A percentile compares a stretch with the other conserved stretches of the same genome.
Evolutionary conservation across 768 basidiomycete genomes (phyloP).

Genomic region (Calocera viscosa): DNA sequence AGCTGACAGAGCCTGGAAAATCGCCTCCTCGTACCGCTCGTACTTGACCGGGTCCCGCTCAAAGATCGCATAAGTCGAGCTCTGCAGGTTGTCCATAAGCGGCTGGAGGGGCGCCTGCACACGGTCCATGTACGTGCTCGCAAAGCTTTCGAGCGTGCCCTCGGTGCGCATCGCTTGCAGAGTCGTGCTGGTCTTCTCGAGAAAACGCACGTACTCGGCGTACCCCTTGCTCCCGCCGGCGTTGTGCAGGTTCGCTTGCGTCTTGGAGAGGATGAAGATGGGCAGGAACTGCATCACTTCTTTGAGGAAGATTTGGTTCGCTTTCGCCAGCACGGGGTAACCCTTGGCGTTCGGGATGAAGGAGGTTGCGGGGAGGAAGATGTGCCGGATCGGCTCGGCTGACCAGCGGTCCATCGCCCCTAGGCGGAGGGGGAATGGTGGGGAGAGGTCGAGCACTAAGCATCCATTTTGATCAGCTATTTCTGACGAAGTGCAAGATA

Average conservation of each 20-base stretch:
- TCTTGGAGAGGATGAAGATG: conserved; percentile 67
- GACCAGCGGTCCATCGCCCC: conserved; percentile 77
- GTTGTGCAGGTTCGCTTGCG: conserved; percentile 48
- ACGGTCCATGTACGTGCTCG: conserved; percentile 88
- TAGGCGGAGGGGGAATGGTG: conserved; percentile 66
- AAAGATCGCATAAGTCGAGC: conserved; percentile 92
- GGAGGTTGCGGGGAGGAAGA: conserved; percentile 77
- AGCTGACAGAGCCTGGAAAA: conserved; percentile 66
- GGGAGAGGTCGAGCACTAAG: conserved; percentile 81
- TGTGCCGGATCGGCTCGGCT: conserved; percentile 80
- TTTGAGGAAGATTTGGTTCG: conserved; percentile 79
- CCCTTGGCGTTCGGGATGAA: conserved; percentile 95
- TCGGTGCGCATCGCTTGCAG: conserved; percentile 49
- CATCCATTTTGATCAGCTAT: not conserved
- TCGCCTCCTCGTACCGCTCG: conserved; percentile 85
- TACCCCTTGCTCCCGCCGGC: conserved; percentile 80
- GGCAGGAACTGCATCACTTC: conserved; percentile 85
- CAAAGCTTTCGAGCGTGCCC: conserved; percentile 79
- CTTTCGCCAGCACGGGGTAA: conserved; percentile 91
- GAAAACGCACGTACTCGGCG: conserved; percentile 71
- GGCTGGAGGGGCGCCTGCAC: conserved; percentile 95
- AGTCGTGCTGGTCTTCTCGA: conserved; percentile 63
- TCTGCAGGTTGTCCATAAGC: conserved; percentile 92
- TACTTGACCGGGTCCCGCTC: conserved; percentile 98
- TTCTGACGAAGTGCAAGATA: conserved; percentile 9